Evolutionary conservation across 208 protist species (phyloP).

Genomic region (Trypanosomatidae sp.): DNA sequence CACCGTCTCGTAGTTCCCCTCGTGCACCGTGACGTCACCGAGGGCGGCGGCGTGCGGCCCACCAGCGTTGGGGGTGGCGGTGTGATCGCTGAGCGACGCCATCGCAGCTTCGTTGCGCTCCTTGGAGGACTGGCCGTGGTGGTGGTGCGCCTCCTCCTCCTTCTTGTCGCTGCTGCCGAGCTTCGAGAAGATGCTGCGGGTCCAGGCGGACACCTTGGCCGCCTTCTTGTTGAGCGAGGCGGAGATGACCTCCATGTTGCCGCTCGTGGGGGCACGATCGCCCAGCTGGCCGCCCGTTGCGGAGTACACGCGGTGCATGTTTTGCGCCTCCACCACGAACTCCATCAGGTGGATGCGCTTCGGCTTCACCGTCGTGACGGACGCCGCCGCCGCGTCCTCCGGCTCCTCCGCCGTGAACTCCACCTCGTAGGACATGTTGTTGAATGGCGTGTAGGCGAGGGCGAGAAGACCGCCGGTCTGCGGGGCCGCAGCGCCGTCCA

Average conservation of each 20-base stretch:
- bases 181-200: conserved; percentile 32
- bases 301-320: conserved; percentile 37
- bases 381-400: not conserved
- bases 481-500: too few relatives aligned
- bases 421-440: conserved; percentile 54
- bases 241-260: conserved; percentile 49
- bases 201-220: conserved; percentile 50
- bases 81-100: too few relatives aligned
- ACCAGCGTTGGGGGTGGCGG: too few relatives aligned
- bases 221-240: conserved; percentile 44
- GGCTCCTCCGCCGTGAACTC: conserved; percentile 33
- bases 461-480: conserved; percentile 23
- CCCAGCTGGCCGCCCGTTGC: conserved; percentile 28
- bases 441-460: conserved; percentile 42
- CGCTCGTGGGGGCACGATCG: conserved; percentile 49
- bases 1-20: conserved; percentile 36
- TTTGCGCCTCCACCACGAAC: conserved; percentile 52
- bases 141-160: too few relatives aligned
- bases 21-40: too few relatives aligned
- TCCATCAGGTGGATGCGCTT: conserved; percentile 54
- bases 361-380: conserved; percentile 27
- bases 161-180: conserved; percentile 17
- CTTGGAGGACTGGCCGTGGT: too few relatives aligned
- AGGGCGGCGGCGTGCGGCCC: too few relatives aligned
- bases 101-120: not conserved